Evolutionary conservation across 768 basidiomycete species (phyloP).

Genomic region (Pleurotus tuoliensis): DNA sequence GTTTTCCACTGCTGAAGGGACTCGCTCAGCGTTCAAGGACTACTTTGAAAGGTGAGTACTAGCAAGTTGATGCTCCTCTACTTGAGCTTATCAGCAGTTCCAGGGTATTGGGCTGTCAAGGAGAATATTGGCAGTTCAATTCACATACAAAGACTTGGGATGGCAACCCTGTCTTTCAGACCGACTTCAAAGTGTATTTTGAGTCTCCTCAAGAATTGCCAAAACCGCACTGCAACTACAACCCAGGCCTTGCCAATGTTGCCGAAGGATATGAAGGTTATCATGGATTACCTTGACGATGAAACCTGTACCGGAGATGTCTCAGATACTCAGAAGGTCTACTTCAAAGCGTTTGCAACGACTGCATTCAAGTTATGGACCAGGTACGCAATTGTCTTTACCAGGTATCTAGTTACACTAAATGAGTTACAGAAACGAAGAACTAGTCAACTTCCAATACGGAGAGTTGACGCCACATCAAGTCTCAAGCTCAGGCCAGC

Average conservation of each 20-base stretch:
- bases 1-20: slow-evolving; percentile 13
- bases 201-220: slow-evolving; percentile 7
- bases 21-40: slow-evolving; percentile 14
- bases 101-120: slow-evolving; percentile 14
- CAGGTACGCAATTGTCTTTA: neutral
- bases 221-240: slow-evolving; percentile 7
- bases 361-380: slow-evolving; percentile 16
- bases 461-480: slow-evolving; percentile 6
- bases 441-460: slow-evolving; percentile 13
- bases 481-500: slow-evolving; percentile 4
- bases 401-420: neutral
- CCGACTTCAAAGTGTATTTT: slow-evolving; percentile 5
- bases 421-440: slow-evolving; percentile 12
- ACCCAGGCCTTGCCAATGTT: slow-evolving; percentile 9
- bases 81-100: too few species aligned
- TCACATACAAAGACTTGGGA: slow-evolving; percentile 11
- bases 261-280: slow-evolving; percentile 4
- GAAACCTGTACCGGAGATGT: neutral
- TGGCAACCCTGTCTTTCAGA: slow-evolving; percentile 17
- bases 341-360: slow-evolving; percentile 15
- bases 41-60: slow-evolving; percentile 14
- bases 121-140: slow-evolving; percentile 16
- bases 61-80: too few species aligned
- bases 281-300: slow-evolving; percentile 6
- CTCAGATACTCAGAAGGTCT: slow-evolving; percentile 8